Evolutionary conservation across 179 eudicot genomes (phyloP), one percentile per base, ranked within the genome.

Genomic region (Vitellaria paradoxa): DNA sequence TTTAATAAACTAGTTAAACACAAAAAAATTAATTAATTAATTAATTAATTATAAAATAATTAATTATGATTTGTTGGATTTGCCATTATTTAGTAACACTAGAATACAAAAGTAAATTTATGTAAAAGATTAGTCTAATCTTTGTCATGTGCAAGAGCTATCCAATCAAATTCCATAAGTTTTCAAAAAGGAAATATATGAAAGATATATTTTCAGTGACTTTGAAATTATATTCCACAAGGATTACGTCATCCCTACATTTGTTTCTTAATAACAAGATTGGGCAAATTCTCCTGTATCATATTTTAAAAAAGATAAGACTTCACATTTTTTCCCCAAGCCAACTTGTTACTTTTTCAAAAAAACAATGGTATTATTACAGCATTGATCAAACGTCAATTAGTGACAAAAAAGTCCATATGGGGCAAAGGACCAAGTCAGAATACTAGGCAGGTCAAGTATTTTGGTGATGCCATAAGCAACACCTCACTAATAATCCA

Each of bases 261-360:
- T 72, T 53, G 75, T 42, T 55, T 72, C 64, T 37, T 20, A 56
- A 72, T 47, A 72, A 26, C 46, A 7, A 23, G 74, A 56, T 56
- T 13, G 30, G 62, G 21, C 53, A 26, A 26, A 47, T 53, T 70
- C 74, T 26, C 23, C 47, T 0, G 11, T 12, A 52, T 26, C 6
- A 24, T 17, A 9, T 21, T 70, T 15, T 26, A 46, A 24, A 55
- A 53, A 53, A n/a, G 47, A 71, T 55, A 30, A 11, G 56, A 0
- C 21, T 52, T 6, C 0, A 70, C 9, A 70, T 53, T 24, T 52
- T n/a, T 14, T 53, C 46, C 45, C n/a, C n/a, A 70, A 52, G 23
- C 7, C 56, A 70, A 60, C 47, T 59, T 59, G 26, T 21, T 45
- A 49, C 30, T 21, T 6, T 6, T 30, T 20, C 68, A 71, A 70